Percentiles rank a stretch among this genome's conserved stretches.
These are phyloP conservation scores for Aspergillus ustus DNA, from an alignment of 2,329 filamentous ascomycete genomes.

Conservation along the genomic window DNA sequence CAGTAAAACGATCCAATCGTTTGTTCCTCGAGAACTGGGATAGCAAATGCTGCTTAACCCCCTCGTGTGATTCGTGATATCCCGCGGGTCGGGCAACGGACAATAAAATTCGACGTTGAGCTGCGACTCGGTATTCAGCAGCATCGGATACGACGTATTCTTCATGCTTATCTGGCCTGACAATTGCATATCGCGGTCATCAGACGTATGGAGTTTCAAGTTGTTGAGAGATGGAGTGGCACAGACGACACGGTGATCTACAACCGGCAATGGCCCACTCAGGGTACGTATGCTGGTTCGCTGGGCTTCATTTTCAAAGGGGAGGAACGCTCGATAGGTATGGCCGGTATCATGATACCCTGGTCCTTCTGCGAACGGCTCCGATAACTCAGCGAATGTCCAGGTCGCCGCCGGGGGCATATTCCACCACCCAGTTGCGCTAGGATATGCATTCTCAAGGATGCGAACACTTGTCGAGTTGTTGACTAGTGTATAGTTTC, in stretches of 20 bases:
- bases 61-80: too few species aligned
- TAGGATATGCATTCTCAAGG: too few species aligned
- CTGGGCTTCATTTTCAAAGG: background rate
- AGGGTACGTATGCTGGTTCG: background rate
- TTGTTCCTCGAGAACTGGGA: too few species aligned
- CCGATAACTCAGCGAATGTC: conserved; percentile 7
- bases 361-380: background rate
- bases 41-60: too few species aligned
- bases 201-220: background rate
- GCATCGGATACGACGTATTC: background rate
- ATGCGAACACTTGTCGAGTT: background rate
- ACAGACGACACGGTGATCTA: background rate
- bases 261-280: background rate
- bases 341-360: conserved; percentile 4
- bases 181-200: background rate
- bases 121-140: too few species aligned
- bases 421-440: background rate
- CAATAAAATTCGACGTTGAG: too few species aligned
- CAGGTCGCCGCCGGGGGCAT: background rate
- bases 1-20: too few species aligned
- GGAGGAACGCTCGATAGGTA: conserved; percentile 1
- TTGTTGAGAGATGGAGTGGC: background rate
- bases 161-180: background rate
- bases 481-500: background rate
- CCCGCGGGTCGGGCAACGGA: too few species aligned